Conservation (phyloP, 139 green algal genomes). For the Gonium pectorale region DNA sequence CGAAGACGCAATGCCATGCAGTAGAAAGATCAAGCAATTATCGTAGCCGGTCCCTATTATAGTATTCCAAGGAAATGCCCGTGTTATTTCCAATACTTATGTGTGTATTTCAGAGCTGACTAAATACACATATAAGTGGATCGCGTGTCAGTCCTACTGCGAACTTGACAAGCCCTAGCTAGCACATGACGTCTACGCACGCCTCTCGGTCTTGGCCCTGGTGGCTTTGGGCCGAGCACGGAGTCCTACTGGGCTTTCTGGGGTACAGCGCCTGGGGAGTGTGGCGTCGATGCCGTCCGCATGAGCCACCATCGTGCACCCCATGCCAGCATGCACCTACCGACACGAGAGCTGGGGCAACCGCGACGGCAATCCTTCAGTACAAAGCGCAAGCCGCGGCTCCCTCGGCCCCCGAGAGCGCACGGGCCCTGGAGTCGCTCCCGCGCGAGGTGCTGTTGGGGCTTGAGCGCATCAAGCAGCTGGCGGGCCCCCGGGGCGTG, state of each 20-base stretch:
- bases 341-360: neutral
- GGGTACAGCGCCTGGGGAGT: neutral
- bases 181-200: too few species aligned
- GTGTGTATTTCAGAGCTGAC: too few species aligned
- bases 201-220: too few species aligned
- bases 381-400: too few species aligned
- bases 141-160: too few species aligned
- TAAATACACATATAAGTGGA: too few species aligned
- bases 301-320: neutral
- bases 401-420: neutral
- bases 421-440: neutral
- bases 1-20: too few species aligned
- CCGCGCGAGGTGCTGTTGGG: neutral
- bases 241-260: neutral
- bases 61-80: too few species aligned
- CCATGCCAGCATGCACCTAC: neutral
- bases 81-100: too few species aligned
- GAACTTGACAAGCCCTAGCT: too few species aligned
- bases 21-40: too few species aligned
- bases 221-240: slow-evolving; percentile 8
- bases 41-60: too few species aligned
- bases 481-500: neutral
- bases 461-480: neutral
- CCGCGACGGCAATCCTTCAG: neutral
- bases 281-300: neutral